Evolutionary conservation across 768 basidiomycete species (phyloP), one percentile per base, ranked within the genome.

Genomic region (Xerocomellus dryophilus): DNA sequence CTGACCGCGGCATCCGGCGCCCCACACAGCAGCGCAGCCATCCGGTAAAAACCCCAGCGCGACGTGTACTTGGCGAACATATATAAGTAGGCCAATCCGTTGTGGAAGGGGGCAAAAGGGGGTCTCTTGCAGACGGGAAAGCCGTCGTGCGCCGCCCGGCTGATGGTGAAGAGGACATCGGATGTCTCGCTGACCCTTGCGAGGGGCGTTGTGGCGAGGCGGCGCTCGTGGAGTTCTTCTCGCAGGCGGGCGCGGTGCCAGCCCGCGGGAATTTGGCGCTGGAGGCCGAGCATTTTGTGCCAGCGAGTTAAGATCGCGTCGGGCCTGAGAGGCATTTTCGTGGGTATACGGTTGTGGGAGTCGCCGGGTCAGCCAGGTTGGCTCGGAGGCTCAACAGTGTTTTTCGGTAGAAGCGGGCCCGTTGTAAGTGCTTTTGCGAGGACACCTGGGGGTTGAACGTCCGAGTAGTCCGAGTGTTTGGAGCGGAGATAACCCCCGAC

Each of bases 161-260:
- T 51, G 50, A 51, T 51, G 50, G 50, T 51, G 50, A 51, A 51
- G 50, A 51, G 43, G 50, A 51, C 35, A 51, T 51, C 51, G 36
- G 51, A 51, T 45, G 51, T 51, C 32, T 51, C 43, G 43, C 51
- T 51, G 51, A 51, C 35, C 36, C 43, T 51, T 35, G 51, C 51
- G 43, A 51, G 34, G 27, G 10, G 36, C 15, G 36, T 51, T 51
- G 51, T 45, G 43, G 51, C 51, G 27, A 51, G 51, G 51, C 4
- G n/a, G 51, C 51, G 51, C 51, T 51, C 43, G 4, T 20, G 36
- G 25, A 51, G 15, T 45, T 51, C 51, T 51, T 51, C 51, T 27
- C 27, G 43, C 51, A 51, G 35, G 12, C 43, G 43, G 43, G 51
- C 35, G 15, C 51, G 43, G 51, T 51, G 51, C 51, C 51, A 51